A percentile compares a stretch with the other conserved stretches of the same genome.
Evolutionary conservation across 495 filamentous ascomycete species (phyloP).

Genomic region (Aspergillus cavernicola): DNA sequence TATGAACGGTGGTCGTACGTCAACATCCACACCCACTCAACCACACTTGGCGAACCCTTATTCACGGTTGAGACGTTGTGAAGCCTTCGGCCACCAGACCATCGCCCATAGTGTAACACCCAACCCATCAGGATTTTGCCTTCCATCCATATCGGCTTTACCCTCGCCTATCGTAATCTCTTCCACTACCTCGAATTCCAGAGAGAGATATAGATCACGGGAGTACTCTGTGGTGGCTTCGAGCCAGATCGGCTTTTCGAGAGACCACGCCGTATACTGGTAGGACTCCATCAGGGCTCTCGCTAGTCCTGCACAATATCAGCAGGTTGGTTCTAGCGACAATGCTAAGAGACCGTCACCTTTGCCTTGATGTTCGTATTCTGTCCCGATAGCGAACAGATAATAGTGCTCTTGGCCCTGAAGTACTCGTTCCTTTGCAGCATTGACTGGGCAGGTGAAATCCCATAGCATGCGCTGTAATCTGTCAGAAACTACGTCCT

Average conservation of each 20-base stretch:
- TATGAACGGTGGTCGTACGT: too few species aligned
- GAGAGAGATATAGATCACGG: not conserved
- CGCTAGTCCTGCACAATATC: not conserved
- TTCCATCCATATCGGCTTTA: not conserved
- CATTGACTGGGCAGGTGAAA: not conserved
- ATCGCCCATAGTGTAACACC: constrained; percentile 3
- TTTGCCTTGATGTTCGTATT: constrained; percentile 1
- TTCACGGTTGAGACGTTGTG: not conserved
- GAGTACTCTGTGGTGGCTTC: constrained; percentile 5
- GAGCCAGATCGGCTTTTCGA: not conserved
- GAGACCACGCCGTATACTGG: not conserved
- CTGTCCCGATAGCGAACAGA: constrained; percentile 7
- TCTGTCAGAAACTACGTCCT: not conserved
- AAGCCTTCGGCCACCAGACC: constrained; percentile 8
- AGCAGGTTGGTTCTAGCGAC: not conserved
- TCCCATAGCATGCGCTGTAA: constrained; percentile 5
- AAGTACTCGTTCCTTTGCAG: not conserved
- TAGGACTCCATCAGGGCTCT: not conserved
- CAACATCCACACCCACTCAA: not conserved
- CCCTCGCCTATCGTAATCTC: not conserved
- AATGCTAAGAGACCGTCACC: not conserved
- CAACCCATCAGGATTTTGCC: not conserved
- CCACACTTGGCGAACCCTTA: too few species aligned
- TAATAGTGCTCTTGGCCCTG: not conserved
- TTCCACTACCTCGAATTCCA: constrained; percentile 4